These are phyloP conservation scores for Suillus alpinus DNA, from an alignment of 768 basidiomycete species.

Conservation along the genomic window DNA sequence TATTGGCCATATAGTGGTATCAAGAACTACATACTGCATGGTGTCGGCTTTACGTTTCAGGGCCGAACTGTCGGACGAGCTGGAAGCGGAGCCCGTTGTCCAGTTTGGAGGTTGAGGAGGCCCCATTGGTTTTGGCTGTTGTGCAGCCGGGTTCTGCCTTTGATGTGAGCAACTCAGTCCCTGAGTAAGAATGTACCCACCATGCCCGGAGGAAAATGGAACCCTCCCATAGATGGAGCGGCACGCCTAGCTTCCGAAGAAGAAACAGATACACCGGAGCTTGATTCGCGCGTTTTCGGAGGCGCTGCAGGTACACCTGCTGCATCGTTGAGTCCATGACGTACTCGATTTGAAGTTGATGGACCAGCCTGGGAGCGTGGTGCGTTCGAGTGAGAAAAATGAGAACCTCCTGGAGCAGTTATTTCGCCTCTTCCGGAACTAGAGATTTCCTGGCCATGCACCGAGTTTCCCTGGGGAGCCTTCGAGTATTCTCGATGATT, in stretches of 20 bases:
- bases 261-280: background rate
- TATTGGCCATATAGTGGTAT: background rate
- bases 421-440: background rate
- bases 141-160: conserved; percentile 12
- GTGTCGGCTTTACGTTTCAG: conserved; percentile 34
- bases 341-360: background rate
- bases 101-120: conserved; percentile 11
- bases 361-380: background rate
- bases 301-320: background rate
- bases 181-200: conserved; percentile 28
- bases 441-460: background rate
- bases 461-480: background rate
- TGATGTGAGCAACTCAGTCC: background rate
- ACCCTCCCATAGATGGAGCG: conserved; percentile 46
- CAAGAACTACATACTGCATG: conserved; percentile 28
- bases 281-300: background rate
- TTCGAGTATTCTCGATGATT: background rate
- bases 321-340: background rate
- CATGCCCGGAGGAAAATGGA: conserved; percentile 46
- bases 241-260: conserved; percentile 19
- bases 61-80: conserved; percentile 10
- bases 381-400: background rate
- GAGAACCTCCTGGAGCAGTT: background rate
- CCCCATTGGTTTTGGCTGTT: conserved; percentile 7
- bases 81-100: conserved; percentile 6